Conservation (phyloP, 768 basidiomycete species). For the Phanerochaete carnosa region DNA sequence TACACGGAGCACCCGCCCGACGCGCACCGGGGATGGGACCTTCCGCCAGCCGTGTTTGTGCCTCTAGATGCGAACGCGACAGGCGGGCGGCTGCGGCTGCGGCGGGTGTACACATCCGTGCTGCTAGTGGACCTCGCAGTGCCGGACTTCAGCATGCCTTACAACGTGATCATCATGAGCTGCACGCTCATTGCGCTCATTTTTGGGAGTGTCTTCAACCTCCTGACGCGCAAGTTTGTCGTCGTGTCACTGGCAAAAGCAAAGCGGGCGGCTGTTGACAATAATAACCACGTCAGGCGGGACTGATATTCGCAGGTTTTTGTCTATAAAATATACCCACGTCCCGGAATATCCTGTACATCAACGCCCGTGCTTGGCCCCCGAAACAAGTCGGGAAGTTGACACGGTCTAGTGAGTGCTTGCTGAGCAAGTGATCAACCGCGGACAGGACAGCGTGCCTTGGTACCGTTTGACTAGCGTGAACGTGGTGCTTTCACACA, state of each 20-base stretch:
- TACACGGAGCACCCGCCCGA: slow-evolving; percentile 98
- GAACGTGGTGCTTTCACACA: not conserved
- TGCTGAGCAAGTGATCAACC: not conserved
- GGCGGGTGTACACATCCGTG: slow-evolving; percentile 72
- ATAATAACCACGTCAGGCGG: too few relatives aligned
- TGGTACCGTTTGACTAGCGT: not conserved
- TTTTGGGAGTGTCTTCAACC: slow-evolving; percentile 91
- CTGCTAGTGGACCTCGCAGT: slow-evolving; percentile 93
- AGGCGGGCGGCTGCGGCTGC: not conserved
- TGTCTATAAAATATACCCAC: not conserved
- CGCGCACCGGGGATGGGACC: slow-evolving; percentile 91
- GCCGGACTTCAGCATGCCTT: slow-evolving; percentile 99
- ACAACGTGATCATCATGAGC: slow-evolving; percentile 98
- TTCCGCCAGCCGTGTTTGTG: slow-evolving; percentile 80
- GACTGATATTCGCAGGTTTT: too few relatives aligned
- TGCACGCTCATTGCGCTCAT: slow-evolving; percentile 88
- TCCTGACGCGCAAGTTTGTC: slow-evolving; percentile 80
- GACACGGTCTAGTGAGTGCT: not conserved
- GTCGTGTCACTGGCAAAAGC: slow-evolving; percentile 24
- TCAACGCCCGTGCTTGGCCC: not conserved
- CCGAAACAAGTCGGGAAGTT: not conserved
- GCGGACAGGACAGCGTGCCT: not conserved
- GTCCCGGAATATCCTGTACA: not conserved
- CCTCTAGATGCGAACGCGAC: slow-evolving; percentile 26
- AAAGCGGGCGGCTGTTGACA: too few relatives aligned